Conservation (phyloP, 163 green algal species). For the Picocystis sp. region DNA sequence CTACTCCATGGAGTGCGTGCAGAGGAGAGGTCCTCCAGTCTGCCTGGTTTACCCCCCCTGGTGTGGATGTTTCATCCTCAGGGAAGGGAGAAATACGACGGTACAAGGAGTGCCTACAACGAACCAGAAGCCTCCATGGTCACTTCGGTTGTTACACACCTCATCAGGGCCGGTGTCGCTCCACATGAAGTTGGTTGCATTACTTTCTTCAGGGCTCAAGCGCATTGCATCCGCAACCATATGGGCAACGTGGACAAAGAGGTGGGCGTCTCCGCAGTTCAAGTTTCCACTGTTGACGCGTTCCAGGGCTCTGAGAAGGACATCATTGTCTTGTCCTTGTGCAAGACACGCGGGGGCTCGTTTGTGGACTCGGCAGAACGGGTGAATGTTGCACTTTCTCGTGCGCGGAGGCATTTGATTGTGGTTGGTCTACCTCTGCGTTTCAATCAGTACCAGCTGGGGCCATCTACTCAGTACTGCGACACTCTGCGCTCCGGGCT, state of each 20-base stretch:
- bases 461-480: too few relatives aligned
- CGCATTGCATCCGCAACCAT: neutral
- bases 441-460: conserved; percentile 12
- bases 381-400: conserved; percentile 64
- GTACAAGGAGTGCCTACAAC: conserved; percentile 23
- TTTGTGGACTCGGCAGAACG: conserved; percentile 42
- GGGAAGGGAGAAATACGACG: conserved; percentile 17
- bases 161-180: conserved; percentile 9
- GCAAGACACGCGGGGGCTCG: conserved; percentile 16
- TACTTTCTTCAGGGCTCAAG: conserved; percentile 67
- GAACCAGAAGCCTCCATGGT: conserved; percentile 23
- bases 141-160: conserved; percentile 16
- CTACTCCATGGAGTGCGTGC: conserved; percentile 50
- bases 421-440: conserved; percentile 32
- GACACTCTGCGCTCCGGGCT: too few relatives aligned
- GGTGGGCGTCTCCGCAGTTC: conserved; percentile 12
- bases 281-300: conserved; percentile 63
- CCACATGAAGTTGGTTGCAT: conserved; percentile 39
- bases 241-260: conserved; percentile 1
- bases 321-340: conserved; percentile 55
- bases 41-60: conserved; percentile 37
- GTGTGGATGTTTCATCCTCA: conserved; percentile 9
- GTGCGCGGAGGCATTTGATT: conserved; percentile 44
- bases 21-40: conserved; percentile 28
- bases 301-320: conserved; percentile 71